phyloP scores from a whole-genome alignment of 768 basidiomycete species.

The Rhizopogon roseolus region DNA sequence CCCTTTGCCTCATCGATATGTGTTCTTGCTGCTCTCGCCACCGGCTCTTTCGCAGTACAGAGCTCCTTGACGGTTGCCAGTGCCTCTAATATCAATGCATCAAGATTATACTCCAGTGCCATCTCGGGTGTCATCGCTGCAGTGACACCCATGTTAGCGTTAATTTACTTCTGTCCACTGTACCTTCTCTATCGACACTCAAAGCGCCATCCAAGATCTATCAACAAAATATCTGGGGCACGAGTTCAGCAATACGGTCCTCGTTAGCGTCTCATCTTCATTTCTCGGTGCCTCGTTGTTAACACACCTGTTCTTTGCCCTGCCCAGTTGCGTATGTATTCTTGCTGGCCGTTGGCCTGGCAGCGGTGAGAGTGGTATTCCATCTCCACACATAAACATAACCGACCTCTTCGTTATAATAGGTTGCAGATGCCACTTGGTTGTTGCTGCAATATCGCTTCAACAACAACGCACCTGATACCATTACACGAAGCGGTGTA shows the following conservation, averaged over 20 bases:
- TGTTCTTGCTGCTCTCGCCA: conserved; percentile 28
- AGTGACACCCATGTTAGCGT: conserved; percentile 28
- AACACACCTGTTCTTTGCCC: conserved; percentile 1
- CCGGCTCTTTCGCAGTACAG: conserved; percentile 27
- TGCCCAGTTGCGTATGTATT: conserved; percentile 45
- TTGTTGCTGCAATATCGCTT: conserved; percentile 51
- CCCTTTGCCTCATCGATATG: conserved; percentile 30
- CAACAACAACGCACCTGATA: conserved; percentile 48
- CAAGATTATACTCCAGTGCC: conserved; percentile 30
- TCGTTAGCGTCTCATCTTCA: conserved; percentile 28
- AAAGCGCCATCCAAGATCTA: conserved; percentile 37
- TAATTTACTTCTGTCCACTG: conserved; percentile 47
- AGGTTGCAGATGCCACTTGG: conserved; percentile 57
- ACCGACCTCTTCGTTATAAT: conserved; percentile 3
- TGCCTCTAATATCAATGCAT: conserved; percentile 18
- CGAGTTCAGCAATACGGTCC: conserved; percentile 48
- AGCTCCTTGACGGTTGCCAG: conserved; percentile 7
- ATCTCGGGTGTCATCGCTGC: conserved; percentile 32
- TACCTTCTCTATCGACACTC: conserved; percentile 47
- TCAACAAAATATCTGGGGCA: conserved; percentile 47
- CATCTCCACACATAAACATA: not conserved
- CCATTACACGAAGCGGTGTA: conserved; percentile 36
- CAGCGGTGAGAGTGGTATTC: conserved; percentile 31
- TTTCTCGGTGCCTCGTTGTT: conserved; percentile 12
- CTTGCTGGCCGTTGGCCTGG: conserved; percentile 43